phyloP scores from a whole-genome alignment of 192 early-diverging fungal species.

The Piromyces sp. region DNA sequence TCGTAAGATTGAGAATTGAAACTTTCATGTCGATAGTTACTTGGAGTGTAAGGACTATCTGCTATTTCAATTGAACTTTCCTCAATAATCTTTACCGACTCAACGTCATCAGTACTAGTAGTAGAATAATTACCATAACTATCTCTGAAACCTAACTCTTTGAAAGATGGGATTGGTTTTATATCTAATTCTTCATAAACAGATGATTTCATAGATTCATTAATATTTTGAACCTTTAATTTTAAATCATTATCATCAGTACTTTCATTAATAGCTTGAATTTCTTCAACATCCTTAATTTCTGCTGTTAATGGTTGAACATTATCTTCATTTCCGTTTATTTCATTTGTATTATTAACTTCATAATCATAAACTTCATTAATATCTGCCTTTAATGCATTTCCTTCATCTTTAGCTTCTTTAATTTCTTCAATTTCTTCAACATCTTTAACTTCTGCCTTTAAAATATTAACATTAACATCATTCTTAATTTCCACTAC shows the following conservation, averaged over 20 bases:
- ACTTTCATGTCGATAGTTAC: background rate
- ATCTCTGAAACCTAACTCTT: background rate
- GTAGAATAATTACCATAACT: background rate
- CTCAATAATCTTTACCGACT: background rate
- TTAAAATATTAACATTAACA: background rate
- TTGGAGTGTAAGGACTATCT: background rate
- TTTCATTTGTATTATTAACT: too few species aligned
- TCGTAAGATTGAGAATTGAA: background rate
- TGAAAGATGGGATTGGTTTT: background rate
- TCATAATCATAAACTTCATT: background rate
- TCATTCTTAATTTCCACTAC: background rate
- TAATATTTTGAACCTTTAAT: background rate
- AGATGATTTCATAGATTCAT: background rate
- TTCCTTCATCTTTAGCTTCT: background rate
- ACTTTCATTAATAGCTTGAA: background rate
- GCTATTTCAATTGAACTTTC: background rate
- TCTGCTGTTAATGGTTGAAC: background rate
- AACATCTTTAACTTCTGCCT: background rate
- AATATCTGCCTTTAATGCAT: background rate
- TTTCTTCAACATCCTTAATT: background rate
- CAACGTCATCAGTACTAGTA: background rate
- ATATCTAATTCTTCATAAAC: background rate
- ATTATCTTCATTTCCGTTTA: too few species aligned
- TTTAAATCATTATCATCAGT: background rate
- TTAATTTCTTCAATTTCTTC: background rate